Conservation (phyloP, 2,329 filamentous ascomycete species). For the Ceratocystis eucalypticola region DNA sequence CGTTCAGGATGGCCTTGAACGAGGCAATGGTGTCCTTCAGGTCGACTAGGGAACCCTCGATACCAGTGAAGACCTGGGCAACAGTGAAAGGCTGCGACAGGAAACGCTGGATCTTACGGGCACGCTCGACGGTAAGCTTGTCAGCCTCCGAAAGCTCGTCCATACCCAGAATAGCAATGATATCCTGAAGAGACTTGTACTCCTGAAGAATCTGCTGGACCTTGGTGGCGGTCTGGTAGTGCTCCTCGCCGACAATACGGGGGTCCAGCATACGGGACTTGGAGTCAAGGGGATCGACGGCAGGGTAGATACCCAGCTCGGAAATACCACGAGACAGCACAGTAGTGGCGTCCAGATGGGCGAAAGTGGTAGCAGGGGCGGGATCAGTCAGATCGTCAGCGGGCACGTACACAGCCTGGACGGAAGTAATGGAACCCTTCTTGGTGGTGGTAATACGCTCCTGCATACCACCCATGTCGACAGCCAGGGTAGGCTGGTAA, state of each 20-base stretch:
- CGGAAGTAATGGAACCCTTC: conserved; percentile 98
- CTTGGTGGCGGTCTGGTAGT: conserved; percentile 87
- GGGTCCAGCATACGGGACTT: conserved; percentile 99
- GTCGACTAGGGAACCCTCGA: conserved; percentile 93
- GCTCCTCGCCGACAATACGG: conserved; percentile 93
- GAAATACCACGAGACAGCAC: conserved; percentile 99
- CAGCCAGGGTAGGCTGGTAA: conserved; percentile 97
- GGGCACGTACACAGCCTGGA: conserved; percentile 99
- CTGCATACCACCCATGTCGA: conserved; percentile 99
- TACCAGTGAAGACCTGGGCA: conserved; percentile 69
- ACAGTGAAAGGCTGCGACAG: conserved; percentile 97
- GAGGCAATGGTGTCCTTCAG: conserved; percentile 95
- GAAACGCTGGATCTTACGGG: conserved; percentile 99
- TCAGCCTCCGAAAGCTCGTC: conserved; percentile 98
- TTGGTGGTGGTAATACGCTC: conserved; percentile 99
- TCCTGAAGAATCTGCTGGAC: conserved; percentile 99
- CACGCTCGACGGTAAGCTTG: conserved; percentile 99
- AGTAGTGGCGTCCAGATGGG: conserved; percentile 99
- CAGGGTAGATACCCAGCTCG: conserved; percentile 99
- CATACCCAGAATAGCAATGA: conserved; percentile 99
- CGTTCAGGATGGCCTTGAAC: conserved; percentile 93
- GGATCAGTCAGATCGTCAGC: conserved; percentile 99
- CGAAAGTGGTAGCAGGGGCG: conserved; percentile 97
- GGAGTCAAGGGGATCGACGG: conserved; percentile 98
- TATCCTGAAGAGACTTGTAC: conserved; percentile 99